Evolutionary conservation across 2,329 filamentous ascomycete genomes (phyloP).

Genomic region (Leptographium radiaticola): DNA sequence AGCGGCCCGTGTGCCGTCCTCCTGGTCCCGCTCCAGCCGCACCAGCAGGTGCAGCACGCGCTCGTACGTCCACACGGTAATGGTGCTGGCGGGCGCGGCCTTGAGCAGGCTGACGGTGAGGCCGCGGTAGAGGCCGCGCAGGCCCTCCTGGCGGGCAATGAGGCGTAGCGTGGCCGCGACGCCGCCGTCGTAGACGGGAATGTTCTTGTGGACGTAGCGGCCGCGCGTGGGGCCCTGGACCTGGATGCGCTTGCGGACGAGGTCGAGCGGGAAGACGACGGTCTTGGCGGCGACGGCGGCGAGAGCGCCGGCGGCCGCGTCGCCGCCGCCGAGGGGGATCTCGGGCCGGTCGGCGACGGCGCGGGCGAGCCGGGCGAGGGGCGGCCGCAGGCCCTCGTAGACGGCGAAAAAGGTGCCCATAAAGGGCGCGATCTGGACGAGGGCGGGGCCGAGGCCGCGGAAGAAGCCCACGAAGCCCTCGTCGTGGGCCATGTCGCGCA

Average conservation of each 20-base stretch:
- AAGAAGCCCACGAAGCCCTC: conserved; percentile 79
- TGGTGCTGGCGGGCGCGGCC: conserved; percentile 80
- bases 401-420: conserved; percentile 94
- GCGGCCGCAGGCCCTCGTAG: conserved; percentile 64
- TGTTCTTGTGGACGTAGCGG: conserved; percentile 73
- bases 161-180: conserved; percentile 51
- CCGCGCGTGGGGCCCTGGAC: conserved; percentile 80
- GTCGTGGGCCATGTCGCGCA: conserved; percentile 57
- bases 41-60: conserved; percentile 50
- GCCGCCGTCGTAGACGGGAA: conserved; percentile 64
- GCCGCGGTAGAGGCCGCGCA: conserved; percentile 74
- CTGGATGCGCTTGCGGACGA: conserved; percentile 85
- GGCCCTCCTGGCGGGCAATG: conserved; percentile 62
- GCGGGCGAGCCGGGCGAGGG: conserved; percentile 32
- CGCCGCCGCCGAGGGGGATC: conserved; percentile 60
- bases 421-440: conserved; percentile 83
- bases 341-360: background rate
- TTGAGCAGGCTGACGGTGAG: conserved; percentile 83
- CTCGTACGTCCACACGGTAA: conserved; percentile 95
- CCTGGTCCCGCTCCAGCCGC: conserved; percentile 15
- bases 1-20: background rate
- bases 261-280: conserved; percentile 80
- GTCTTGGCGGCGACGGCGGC: conserved; percentile 80
- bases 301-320: conserved; percentile 69
- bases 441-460: conserved; percentile 66